phyloP scores from a whole-genome alignment of 2,329 filamentous ascomycete genomes.

The Arthrinium phaeospermum region DNA sequence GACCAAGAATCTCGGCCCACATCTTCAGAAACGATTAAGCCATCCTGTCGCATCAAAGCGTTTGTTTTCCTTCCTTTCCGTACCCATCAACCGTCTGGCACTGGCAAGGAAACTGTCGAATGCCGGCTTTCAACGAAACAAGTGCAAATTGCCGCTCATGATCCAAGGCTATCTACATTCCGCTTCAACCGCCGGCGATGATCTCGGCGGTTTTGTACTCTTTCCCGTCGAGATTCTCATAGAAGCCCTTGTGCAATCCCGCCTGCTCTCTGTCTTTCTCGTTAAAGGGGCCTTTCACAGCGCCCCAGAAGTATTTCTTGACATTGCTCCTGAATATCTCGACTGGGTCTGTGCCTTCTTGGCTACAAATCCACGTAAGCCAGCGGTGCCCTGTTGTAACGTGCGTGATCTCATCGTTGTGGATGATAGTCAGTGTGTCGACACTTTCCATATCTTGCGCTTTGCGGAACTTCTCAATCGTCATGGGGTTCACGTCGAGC shows the following conservation, averaged over 20 bases:
- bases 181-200: constrained; percentile 36
- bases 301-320: constrained; percentile 47
- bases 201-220: constrained; percentile 35
- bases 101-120: not conserved
- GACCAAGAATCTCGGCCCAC: not conserved
- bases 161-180: not conserved
- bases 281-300: constrained; percentile 51
- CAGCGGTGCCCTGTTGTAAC: constrained; percentile 54
- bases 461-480: constrained; percentile 52
- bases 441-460: constrained; percentile 49
- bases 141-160: not conserved
- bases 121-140: not conserved
- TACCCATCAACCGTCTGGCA: not conserved
- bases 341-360: constrained; percentile 50
- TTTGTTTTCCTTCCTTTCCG: not conserved
- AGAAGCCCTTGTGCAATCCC: constrained; percentile 50
- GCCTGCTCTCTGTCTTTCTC: constrained; percentile 48
- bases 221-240: constrained; percentile 40
- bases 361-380: constrained; percentile 52
- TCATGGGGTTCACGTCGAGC: constrained; percentile 52
- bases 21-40: not conserved
- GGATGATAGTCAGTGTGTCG: constrained; percentile 47
- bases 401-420: constrained; percentile 55
- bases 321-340: constrained; percentile 51
- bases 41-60: not conserved